Percentiles rank a stretch among this genome's conserved stretches.
Evolutionary conservation across 495 filamentous ascomycete species (phyloP).

Genomic region (Daldinia childiae): DNA sequence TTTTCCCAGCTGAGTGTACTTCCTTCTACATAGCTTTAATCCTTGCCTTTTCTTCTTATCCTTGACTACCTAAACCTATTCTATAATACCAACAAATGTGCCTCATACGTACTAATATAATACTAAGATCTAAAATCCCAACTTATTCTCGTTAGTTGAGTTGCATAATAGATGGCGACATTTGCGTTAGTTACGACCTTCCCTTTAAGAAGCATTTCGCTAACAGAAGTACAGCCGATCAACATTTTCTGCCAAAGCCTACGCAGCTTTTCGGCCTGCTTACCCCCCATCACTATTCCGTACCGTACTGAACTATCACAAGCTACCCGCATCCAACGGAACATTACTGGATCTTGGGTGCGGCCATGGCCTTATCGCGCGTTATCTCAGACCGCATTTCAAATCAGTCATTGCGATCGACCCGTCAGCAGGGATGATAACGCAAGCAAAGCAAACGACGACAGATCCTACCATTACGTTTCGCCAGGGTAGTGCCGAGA

Average conservation of each 20-base stretch:
- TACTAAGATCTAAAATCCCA: neutral
- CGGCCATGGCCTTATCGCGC: slow-evolving; percentile 67
- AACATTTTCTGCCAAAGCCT: slow-evolving; percentile 63
- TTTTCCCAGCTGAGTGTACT: neutral
- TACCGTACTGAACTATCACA: slow-evolving; percentile 64
- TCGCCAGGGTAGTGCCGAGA: slow-evolving; percentile 59
- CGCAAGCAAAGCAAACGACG: slow-evolving; percentile 59
- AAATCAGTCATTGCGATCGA: slow-evolving; percentile 62
- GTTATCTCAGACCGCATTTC: slow-evolving; percentile 62
- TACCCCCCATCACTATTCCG: slow-evolving; percentile 67
- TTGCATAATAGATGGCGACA: slow-evolving; percentile 53
- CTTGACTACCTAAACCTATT: slow-evolving; percentile 2
- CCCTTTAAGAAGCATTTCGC: slow-evolving; percentile 44
- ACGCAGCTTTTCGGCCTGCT: slow-evolving; percentile 70
- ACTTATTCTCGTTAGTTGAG: slow-evolving; percentile 12
- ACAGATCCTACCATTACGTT: slow-evolving; percentile 57
- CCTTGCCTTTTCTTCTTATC: neutral
- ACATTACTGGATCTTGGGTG: slow-evolving; percentile 68
- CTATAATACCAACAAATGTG: slow-evolving; percentile 1
- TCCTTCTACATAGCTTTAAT: neutral
- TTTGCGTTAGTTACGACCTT: slow-evolving; percentile 53
- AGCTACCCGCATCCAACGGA: slow-evolving; percentile 32
- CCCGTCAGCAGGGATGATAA: slow-evolving; percentile 67
- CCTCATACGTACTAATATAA: neutral
- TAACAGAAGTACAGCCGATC: slow-evolving; percentile 50